Base-by-base conservation (phyloP, 257 asterid genomes). In the Misopates orontium region DNA sequence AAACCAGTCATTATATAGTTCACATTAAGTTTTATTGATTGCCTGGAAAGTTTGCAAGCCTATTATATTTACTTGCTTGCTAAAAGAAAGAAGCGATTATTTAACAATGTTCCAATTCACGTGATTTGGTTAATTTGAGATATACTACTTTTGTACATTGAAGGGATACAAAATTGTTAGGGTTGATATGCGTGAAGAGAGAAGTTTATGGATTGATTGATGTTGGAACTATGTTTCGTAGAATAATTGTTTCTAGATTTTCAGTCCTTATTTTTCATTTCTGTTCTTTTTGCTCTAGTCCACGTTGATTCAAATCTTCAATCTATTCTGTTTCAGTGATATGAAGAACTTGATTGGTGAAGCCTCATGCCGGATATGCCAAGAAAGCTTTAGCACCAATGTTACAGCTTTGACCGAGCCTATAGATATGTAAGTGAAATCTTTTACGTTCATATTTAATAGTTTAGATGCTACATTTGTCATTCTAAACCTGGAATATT, bases 321-420 rank as follows among this genome's bases (percentile, higher is more conserved):
- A n/a, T n/a, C n/a, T n/a, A n/a, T 25, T 12, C 56, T 48, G 45
- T 79, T 81, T 49, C 87, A 91, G 98, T 67, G 96, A 93, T 70
- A 84, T 86, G 95, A 90, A 93, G 80, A 80, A 82, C 83, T 73
- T 82, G 84, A 81, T 83, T 65, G 97, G 98, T 15, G 96, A 87
- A 73, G 98, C 86, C 48, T 62, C 73, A 1, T 93, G 97, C 60
- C 51, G 80, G 73, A 93, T 93, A 42, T 93, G 98, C 73, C 89
- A 87, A 75, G 98, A 93, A 81, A 87, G 87, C 85, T 93, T 83
- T 77, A 93, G 97, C 85, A 93, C 94, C 73, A 80, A 79, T 23
- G 79, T 88, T 79, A 77, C 85, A 80, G 97, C 96, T 62, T 62
- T 89, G 64, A 83, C 95, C 0, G 97, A 91, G 82, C 73, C 96